Percentiles rank a stretch among this genome's conserved stretches.
Evolutionary conservation across 148 eudicot genomes (phyloP).

Genomic region (Amaranthus hypochondriacus): DNA sequence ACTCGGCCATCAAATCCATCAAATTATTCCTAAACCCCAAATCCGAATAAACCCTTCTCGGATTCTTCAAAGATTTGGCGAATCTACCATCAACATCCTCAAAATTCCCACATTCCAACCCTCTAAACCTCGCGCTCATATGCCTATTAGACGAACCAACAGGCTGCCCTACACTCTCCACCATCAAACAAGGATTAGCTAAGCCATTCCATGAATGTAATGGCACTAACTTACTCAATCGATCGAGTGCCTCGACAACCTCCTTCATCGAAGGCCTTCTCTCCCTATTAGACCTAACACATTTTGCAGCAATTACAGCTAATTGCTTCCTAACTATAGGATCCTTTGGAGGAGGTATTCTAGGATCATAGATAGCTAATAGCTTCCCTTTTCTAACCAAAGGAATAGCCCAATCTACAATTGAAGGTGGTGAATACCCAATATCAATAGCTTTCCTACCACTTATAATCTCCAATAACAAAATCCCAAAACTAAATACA

Average conservation of each 20-base stretch:
- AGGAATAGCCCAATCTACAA: constrained; percentile 96
- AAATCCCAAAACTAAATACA: constrained; percentile 89
- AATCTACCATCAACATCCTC: constrained; percentile 31
- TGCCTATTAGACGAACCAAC: constrained; percentile 32
- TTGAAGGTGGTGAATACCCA: constrained; percentile 77
- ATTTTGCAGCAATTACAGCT: constrained; percentile 80
- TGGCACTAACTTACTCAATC: constrained; percentile 60
- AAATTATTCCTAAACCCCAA: constrained; percentile 74
- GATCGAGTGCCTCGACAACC: constrained; percentile 52
- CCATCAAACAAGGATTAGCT: constrained; percentile 83
- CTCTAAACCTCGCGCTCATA: constrained; percentile 31
- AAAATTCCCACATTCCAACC: constrained; percentile 35
- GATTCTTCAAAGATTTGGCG: constrained; percentile 33
- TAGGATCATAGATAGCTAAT: constrained; percentile 59
- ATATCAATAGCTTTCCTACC: constrained; percentile 93
- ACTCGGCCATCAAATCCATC: constrained; percentile 72
- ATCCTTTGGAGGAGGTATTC: constrained; percentile 71
- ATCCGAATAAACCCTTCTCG: constrained; percentile 76
- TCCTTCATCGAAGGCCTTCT: constrained; percentile 85
- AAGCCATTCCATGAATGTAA: constrained; percentile 74
- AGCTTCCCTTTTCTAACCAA: constrained; percentile 66
- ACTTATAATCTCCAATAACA: constrained; percentile 82
- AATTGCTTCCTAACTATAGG: constrained; percentile 61
- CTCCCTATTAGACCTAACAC: constrained; percentile 84
- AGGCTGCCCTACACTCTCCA: constrained; percentile 59